A percentile compares a stretch with the other conserved stretches of the same genome.
Conservation (phyloP, 441 rosid genomes). For the Manihot esculenta region DNA sequence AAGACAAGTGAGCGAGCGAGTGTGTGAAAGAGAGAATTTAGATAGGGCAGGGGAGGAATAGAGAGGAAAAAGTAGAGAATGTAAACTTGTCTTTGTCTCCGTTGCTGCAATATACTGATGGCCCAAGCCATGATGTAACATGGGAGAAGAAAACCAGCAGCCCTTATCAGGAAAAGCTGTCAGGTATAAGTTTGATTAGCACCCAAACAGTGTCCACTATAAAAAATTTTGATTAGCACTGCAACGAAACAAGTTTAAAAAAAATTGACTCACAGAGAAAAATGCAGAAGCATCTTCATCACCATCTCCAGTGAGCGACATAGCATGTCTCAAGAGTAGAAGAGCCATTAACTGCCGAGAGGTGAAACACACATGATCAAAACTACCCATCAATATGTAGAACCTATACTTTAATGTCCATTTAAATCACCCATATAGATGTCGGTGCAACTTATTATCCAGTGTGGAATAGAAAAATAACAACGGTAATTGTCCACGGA, state of each 20-base stretch:
- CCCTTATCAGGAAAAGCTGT: slow-evolving; percentile 73
- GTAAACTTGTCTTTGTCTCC: slow-evolving; percentile 86
- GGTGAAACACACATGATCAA: background rate
- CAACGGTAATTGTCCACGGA: background rate
- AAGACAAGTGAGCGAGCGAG: background rate
- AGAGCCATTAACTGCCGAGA: slow-evolving; percentile 71
- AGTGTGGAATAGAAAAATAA: background rate
- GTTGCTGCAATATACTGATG: slow-evolving; percentile 79
- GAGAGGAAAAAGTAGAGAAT: background rate
- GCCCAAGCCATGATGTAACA: slow-evolving; percentile 99
- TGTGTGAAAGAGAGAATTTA: background rate
- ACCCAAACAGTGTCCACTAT: background rate
- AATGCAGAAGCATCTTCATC: slow-evolving; percentile 72
- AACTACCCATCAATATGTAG: background rate
- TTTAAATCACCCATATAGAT: background rate
- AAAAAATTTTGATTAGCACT: no score
- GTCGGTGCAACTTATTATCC: no score
- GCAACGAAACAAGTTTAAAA: no score
- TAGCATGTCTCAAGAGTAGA: slow-evolving; percentile 78
- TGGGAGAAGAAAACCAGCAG: slow-evolving; percentile 91
- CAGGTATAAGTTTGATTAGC: slow-evolving; percentile 15
- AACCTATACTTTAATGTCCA: background rate
- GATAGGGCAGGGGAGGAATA: background rate
- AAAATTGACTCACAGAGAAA: slow-evolving; percentile 54
- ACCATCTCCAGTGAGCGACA: slow-evolving; percentile 58